These are phyloP conservation scores for Rhynchospora tenuis DNA, from an alignment of 176 grass and related monocot genomes.

Conservation along the genomic window DNA sequence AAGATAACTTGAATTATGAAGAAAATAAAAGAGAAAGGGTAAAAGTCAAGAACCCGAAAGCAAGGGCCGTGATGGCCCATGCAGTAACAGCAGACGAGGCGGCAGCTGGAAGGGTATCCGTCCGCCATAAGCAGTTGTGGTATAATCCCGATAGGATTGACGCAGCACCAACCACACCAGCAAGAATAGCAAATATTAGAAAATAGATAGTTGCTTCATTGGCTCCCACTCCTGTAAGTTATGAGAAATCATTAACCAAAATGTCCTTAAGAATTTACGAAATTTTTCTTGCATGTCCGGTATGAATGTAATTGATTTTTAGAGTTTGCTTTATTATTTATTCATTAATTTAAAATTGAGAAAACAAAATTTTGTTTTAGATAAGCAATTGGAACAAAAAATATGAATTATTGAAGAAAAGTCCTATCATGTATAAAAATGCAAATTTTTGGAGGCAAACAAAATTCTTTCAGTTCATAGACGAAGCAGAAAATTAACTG, in stretches of 20 bases:
- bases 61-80: conserved; percentile 63
- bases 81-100: conserved; percentile 44
- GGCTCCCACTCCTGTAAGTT: conserved; percentile 41
- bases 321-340: neutral
- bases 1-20: neutral
- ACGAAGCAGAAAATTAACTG: neutral
- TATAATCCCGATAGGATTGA: conserved; percentile 46
- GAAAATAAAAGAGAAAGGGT: neutral
- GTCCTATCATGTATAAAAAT: neutral
- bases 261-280: neutral
- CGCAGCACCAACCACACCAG: conserved; percentile 56
- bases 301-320: neutral
- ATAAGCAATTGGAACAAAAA: neutral
- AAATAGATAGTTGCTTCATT: conserved; percentile 88
- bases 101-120: conserved; percentile 43
- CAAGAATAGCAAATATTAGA: conserved; percentile 59
- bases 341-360: neutral
- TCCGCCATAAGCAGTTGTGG: conserved; percentile 58
- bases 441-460: neutral
- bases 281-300: neutral
- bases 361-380: neutral
- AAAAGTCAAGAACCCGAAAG: conserved; percentile 44
- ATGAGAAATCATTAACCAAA: neutral
- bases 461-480: neutral
- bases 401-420: neutral